These are phyloP conservation scores for Solanum medicagineum DNA, from an alignment of 257 asterid genomes.

Conservation along the genomic window DNA sequence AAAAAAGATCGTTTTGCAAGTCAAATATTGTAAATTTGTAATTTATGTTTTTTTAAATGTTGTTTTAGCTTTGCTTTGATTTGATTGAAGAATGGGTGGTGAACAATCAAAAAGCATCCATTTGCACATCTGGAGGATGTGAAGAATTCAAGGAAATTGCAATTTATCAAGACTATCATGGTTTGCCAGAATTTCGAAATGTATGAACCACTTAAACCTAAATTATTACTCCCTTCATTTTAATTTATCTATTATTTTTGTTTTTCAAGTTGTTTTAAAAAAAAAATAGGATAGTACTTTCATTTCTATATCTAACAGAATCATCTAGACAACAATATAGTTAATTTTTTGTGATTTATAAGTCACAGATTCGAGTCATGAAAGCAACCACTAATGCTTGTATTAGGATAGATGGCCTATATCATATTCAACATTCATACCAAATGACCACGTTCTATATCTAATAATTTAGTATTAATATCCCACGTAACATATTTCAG, in stretches of 20 bases:
- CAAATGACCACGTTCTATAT: too few relatives aligned
- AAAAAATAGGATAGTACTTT: too few relatives aligned
- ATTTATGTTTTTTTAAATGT: neutral
- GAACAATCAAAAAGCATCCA: constrained; percentile 6
- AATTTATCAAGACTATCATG: constrained; percentile 10
- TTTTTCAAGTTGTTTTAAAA: neutral
- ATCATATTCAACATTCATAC: neutral
- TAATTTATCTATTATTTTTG: neutral
- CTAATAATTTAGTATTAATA: too few relatives aligned
- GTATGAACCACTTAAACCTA: neutral
- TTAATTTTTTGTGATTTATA: neutral
- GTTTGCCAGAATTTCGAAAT: constrained; percentile 1
- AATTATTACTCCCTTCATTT: neutral
- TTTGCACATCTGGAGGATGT: neutral
- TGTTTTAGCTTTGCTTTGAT: constrained; percentile 6
- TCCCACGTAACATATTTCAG: too few relatives aligned
- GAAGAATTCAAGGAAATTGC: neutral
- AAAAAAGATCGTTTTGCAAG: neutral
- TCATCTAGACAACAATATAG: neutral
- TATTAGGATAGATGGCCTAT: neutral
- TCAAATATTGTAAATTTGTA: neutral
- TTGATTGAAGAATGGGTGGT: constrained; percentile 2
- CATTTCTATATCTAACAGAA: too few relatives aligned
- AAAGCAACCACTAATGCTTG: neutral
- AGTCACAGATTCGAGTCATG: fast-evolving